These are phyloP conservation scores for Mycena venus DNA, from an alignment of 768 basidiomycete genomes.

Conservation along the genomic window DNA sequence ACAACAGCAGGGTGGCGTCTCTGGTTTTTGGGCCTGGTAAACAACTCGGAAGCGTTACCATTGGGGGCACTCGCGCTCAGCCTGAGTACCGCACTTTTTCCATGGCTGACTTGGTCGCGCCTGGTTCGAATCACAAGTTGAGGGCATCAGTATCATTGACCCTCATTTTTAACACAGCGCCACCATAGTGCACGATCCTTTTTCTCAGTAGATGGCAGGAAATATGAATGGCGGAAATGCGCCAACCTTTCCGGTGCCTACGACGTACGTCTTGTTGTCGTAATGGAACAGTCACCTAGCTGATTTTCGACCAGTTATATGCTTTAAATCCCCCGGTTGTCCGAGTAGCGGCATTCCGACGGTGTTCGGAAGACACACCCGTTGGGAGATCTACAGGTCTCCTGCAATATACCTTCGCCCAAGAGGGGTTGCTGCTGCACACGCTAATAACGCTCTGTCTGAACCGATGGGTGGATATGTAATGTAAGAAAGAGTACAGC, in stretches of 20 bases:
- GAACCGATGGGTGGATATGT: conserved; percentile 81
- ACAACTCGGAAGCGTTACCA: conserved; percentile 66
- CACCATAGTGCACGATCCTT: conserved; percentile 70
- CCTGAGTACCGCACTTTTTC: conserved; percentile 40
- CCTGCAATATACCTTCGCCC: conserved; percentile 73
- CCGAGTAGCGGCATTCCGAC: conserved; percentile 71
- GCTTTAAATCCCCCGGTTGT: conserved; percentile 55
- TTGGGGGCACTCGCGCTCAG: conserved; percentile 66
- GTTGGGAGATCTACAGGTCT: conserved; percentile 76
- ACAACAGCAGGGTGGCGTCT: conserved; percentile 63
- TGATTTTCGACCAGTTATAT: conserved; percentile 54
- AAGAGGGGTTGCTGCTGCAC: conserved; percentile 72
- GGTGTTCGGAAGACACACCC: conserved; percentile 63
- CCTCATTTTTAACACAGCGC: conserved; percentile 2
- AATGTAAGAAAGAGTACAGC: conserved; percentile 44
- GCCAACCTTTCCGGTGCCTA: conserved; percentile 64
- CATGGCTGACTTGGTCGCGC: conserved; percentile 73
- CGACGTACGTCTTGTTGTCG: conserved; percentile 60
- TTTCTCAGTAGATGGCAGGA: conserved; percentile 65
- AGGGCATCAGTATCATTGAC: conserved; percentile 32
- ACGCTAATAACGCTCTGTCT: conserved; percentile 75
- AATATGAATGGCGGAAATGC: conserved; percentile 76
- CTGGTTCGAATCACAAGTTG: conserved; percentile 67
- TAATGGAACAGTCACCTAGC: not conserved
- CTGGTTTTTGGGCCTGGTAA: conserved; percentile 68